Evolutionary conservation across 2,329 filamentous ascomycete species (phyloP), one percentile per base, ranked within the genome.

Genomic region (Decorospora gaudefroyi): DNA sequence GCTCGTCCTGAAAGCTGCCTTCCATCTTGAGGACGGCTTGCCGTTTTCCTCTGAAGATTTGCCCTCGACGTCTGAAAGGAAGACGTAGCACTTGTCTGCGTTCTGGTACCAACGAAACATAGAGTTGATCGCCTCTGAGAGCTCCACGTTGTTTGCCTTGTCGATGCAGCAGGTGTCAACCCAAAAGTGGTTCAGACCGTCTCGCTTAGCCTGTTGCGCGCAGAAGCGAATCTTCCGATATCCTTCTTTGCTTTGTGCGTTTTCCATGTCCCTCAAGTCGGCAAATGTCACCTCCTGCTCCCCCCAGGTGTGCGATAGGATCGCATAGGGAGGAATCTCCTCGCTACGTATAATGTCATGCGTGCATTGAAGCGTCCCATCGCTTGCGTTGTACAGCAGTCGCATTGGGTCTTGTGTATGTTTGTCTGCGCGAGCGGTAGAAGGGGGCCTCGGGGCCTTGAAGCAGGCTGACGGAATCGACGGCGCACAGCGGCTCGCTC

Each of bases 21-120:
- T n/a, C 48, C 46, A 53, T 17, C 11, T 1, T 1, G 16, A 4
- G 6, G 19, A 10, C 2, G 8, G 2, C 3, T 18, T 9, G 3
- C 23, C 6, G 2, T 26, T 11, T 0, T n/a, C 32, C 9, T 15
- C n/a, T 0, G n/a, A 16, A 16, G 25, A 3, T 2, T 21, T 22
- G 2, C 11, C 6, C 1, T 29, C 17, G 5, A 59, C 41, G 15
- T 59, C 54, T 6, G 56, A 31, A 6, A 59, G 40, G 11, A 27
- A 57, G n/a, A 54, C 56, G 9, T 59, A 57, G n/a, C 56, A 59
- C 17, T 25, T 57, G 0, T 16, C 1, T 2, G 53, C 46, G 0
- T 47, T 38, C 18, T 39, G 33, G 4, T 59, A 59, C 56, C 56
- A 59, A 6, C 31, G 30, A 6, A 59, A 59, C 53, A 59, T 57